Percentiles rank a stretch among this genome's conserved stretches.
These are phyloP conservation scores for Ophiorrhiza pumila DNA, from an alignment of 257 asterid genomes.

Conservation along the genomic window DNA sequence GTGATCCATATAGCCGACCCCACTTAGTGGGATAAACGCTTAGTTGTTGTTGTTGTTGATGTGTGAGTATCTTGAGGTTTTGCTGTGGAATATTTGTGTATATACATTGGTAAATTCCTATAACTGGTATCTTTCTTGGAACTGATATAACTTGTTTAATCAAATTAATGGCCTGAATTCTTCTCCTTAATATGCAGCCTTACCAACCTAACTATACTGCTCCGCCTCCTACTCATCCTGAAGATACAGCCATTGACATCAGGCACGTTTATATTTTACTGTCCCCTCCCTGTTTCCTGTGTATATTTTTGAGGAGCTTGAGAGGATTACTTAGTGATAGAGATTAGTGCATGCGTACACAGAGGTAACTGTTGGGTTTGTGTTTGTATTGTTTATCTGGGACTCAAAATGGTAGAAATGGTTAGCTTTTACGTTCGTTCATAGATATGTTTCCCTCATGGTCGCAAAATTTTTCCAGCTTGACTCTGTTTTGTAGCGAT, in stretches of 20 bases:
- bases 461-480: background rate
- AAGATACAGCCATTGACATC: conserved; percentile 43
- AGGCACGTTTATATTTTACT: conserved; percentile 25
- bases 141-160: background rate
- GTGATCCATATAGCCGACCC: too few species aligned
- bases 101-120: background rate
- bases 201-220: conserved; percentile 52
- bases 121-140: background rate
- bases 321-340: background rate
- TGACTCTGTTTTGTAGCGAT: background rate
- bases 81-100: background rate
- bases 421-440: background rate
- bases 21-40: too few species aligned
- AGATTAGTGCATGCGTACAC: background rate
- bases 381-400: background rate
- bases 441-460: background rate
- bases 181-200: conserved; percentile 31
- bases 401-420: background rate
- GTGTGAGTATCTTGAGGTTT: background rate
- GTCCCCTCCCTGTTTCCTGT: too few species aligned
- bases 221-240: conserved; percentile 37
- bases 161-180: background rate
- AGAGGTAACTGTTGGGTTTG: background rate
- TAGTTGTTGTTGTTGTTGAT: background rate
- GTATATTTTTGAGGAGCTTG: background rate